Evolutionary conservation across 805 yeast species (phyloP).

Genomic region (Myxozyma vanderwaltii): DNA sequence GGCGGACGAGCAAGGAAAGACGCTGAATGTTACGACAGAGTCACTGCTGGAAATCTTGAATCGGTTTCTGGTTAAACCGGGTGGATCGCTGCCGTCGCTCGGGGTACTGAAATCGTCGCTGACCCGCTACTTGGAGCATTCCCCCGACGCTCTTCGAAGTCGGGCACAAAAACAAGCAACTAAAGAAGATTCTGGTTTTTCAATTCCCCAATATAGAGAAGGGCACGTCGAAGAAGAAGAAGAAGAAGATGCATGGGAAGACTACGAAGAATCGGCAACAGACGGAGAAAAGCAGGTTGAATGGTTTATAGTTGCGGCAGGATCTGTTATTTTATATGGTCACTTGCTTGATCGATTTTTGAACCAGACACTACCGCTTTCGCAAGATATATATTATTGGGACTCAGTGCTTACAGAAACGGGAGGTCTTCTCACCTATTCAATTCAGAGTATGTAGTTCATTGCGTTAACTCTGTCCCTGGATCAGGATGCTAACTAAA

Average conservation of each 20-base stretch:
- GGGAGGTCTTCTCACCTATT: constrained; percentile 43
- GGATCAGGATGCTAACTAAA: too few species aligned
- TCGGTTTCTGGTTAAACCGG: constrained; percentile 21
- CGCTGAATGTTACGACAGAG: constrained; percentile 5
- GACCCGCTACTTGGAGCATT: constrained; percentile 3
- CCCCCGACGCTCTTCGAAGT: constrained; percentile 4
- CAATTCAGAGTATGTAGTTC: constrained; percentile 43
- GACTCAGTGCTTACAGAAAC: constrained; percentile 45
- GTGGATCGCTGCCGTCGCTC: constrained; percentile 20
- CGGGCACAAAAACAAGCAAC: background rate
- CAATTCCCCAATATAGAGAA: background rate
- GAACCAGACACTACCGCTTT: constrained; percentile 48
- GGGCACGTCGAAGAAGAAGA: background rate
- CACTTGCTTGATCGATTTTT: constrained; percentile 44
- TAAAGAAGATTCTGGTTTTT: background rate
- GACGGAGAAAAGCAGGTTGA: constrained; percentile 36
- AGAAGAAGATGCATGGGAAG: constrained; percentile 12
- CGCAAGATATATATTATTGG: constrained; percentile 53
- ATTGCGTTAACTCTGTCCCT: constrained; percentile 34
- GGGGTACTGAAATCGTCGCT: constrained; percentile 4
- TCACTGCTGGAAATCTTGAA: constrained; percentile 19
- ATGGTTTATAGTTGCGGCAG: constrained; percentile 41
- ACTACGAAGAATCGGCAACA: constrained; percentile 7
- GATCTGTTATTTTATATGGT: constrained; percentile 44
- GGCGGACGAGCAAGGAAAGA: background rate